Base-by-base conservation (phyloP, 805 yeast genomes). In the Brettanomyces nanus region DNA sequence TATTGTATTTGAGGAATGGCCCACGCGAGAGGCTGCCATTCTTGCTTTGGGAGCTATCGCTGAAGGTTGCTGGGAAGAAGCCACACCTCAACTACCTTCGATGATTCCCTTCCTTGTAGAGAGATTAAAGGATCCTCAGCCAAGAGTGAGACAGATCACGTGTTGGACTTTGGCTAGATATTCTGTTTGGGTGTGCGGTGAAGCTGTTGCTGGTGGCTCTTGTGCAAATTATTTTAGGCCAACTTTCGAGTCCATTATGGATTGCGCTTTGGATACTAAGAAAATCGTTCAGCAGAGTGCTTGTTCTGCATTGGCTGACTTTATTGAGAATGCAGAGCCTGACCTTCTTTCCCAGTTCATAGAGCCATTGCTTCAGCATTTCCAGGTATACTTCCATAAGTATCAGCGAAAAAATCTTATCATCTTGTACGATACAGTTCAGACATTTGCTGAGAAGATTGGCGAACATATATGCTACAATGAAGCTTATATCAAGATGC, bases 221-320 rank as follows among this genome's bases (percentile, higher is more conserved):
- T 82, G 74, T 54, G 70, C 86, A 6, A 71, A 65, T 44, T 82
- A 81, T 51, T 80, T 84, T 54, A 65, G 72, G 40, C 92, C 92
- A 4, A 85, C 92, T 0, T 69, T 92, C 42, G 78, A 82, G 49
- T 74, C 92, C 2, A 71, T 92, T 34, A 71, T 92, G 54, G 63
- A 58, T 35, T 82, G 92, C 59, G 77, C 85, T 19, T 63, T 86
- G 47, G 97, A 92, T 57, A 69, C 66, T 36, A 86, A 85, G 63
- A 87, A 89, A 55, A 83, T 82, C 40, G 98, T 90, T n/a, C 98
- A 92, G 62, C 90, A 87, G 52, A 82, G 95, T 40, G 96, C 95
- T 1, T 85, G 95, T 48, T 75, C 87, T 27, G 84, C 96, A 9
- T 71, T 90, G 31, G 81, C 95, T 1, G 79, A 78, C 39, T 83